Percentiles rank a stretch among this genome's conserved stretches.
phyloP scores from a whole-genome alignment of 2,329 filamentous ascomycete genomes.

The Hypoxylon sp. region DNA sequence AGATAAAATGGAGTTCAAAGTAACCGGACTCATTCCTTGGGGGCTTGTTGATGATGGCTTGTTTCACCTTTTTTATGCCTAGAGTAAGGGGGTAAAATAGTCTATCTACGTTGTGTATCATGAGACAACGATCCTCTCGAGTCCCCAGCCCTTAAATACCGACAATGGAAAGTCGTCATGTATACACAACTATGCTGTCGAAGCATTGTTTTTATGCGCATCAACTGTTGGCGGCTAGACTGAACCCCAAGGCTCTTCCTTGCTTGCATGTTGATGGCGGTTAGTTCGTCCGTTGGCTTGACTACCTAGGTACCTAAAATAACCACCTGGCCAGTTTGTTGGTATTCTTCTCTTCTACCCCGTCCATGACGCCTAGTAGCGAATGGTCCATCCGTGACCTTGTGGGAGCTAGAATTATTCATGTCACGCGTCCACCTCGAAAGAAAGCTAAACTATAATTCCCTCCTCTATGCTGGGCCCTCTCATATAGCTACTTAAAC shows the following conservation, averaged over 20 bases:
- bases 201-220: conserved; percentile 18
- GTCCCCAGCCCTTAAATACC: background rate
- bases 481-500: conserved; percentile 4
- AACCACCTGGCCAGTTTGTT: background rate
- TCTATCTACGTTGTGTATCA: conserved; percentile 3
- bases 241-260: conserved; percentile 22
- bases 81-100: conserved; percentile 10
- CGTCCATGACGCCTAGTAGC: conserved; percentile 27
- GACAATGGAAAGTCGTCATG: conserved; percentile 9
- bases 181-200: conserved; percentile 15
- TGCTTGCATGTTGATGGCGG: conserved; percentile 15
- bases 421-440: conserved; percentile 23
- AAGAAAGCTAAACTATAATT: conserved; percentile 13
- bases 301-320: conserved; percentile 15
- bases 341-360: conserved; percentile 15
- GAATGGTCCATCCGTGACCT: conserved; percentile 18
- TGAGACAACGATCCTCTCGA: conserved; percentile 19
- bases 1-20: conserved; percentile 21
- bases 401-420: conserved; percentile 27
- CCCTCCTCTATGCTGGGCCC: conserved; percentile 1
- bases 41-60: conserved; percentile 6
- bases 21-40: conserved; percentile 22
- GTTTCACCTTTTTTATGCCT: conserved; percentile 23
- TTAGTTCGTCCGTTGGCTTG: conserved; percentile 29
- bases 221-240: conserved; percentile 4